Evolutionary conservation across 1,284 basidiomycete species (phyloP), one percentile per base, ranked within the genome.

Genomic region (Binderoboletus segoi): DNA sequence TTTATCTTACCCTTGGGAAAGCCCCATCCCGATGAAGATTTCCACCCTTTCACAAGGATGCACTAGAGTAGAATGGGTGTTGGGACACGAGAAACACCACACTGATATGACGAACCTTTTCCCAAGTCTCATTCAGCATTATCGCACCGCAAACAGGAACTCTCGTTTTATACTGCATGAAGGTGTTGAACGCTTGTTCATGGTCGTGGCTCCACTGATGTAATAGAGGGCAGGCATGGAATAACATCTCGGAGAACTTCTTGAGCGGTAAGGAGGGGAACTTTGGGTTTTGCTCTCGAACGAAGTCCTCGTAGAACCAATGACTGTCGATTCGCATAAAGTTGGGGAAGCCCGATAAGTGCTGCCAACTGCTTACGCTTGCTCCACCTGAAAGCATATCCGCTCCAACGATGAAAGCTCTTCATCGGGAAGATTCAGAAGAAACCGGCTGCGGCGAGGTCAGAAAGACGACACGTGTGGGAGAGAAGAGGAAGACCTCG

Each of bases 1-100:
- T 99, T 99, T 74, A 99, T 99, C 78, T 99, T 99, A 51, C 97
- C 97, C 72, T 97, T 94, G 2, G 97, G 97, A 73, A 99, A 99
- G 28, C 94, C 93, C 97, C 97, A 99, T 6, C 94, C 93, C 7
- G 96, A 91, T 24, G 89, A 93, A 23, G 93, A 87, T 75, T 98
- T 98, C 94, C 94, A 99, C 6, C 97, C 97, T 73, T 98, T 96
- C 50, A 99, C 95, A 59, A 98, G 83, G 18, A 98, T 79, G 68
- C 91, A 94, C 93, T 96, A 35, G 51, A 41, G 45, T 16, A 49
- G 21, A 38, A 51, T 54, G 56, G 53, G 20, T 46, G 51, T 63
- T 48, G 61, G 50, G 45, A 48, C 38, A 46, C 23, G 48, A 45
- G 40, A 47, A 51, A 45, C 12, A 28, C 32, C 44, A 51, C 48